These are phyloP conservation scores for Melampsora americana DNA, from an alignment of 1,284 basidiomycete genomes.

Conservation along the genomic window DNA sequence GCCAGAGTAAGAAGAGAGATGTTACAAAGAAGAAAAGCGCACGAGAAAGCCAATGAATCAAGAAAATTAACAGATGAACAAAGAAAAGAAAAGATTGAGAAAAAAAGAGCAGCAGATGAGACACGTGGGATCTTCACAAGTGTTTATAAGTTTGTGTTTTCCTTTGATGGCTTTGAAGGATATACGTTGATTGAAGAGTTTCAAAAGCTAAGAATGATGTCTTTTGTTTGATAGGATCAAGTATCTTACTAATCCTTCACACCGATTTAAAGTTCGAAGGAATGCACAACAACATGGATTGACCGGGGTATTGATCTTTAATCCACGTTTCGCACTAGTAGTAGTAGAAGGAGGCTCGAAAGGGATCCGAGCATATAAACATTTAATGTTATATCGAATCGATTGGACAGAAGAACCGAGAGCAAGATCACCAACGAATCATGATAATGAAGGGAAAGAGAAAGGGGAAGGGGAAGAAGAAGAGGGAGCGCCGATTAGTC, in stretches of 20 bases:
- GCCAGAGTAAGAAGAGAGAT: slow-evolving; percentile 90
- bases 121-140: slow-evolving; percentile 78
- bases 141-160: slow-evolving; percentile 71
- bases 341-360: slow-evolving; percentile 88
- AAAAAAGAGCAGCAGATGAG: slow-evolving; percentile 78
- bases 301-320: slow-evolving; percentile 83
- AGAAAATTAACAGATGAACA: slow-evolving; percentile 89
- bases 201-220: slow-evolving; percentile 1
- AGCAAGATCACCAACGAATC: slow-evolving; percentile 64
- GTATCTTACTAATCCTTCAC: slow-evolving; percentile 82
- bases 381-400: slow-evolving; percentile 81
- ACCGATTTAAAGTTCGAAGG: slow-evolving; percentile 92
- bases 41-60: slow-evolving; percentile 87
- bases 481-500: slow-evolving; percentile 55
- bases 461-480: slow-evolving; percentile 58
- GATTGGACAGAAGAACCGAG: slow-evolving; percentile 90
- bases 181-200: neutral
- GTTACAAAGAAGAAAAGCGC: slow-evolving; percentile 76
- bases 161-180: neutral
- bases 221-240: slow-evolving; percentile 64
- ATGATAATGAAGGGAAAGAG: slow-evolving; percentile 56
- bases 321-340: slow-evolving; percentile 81
- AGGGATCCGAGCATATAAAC: slow-evolving; percentile 81
- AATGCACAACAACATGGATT: slow-evolving; percentile 88
- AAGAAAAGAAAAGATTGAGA: slow-evolving; percentile 76